phyloP scores from a whole-genome alignment of 1,284 basidiomycete species.

The Moniliophthora roreri region DNA sequence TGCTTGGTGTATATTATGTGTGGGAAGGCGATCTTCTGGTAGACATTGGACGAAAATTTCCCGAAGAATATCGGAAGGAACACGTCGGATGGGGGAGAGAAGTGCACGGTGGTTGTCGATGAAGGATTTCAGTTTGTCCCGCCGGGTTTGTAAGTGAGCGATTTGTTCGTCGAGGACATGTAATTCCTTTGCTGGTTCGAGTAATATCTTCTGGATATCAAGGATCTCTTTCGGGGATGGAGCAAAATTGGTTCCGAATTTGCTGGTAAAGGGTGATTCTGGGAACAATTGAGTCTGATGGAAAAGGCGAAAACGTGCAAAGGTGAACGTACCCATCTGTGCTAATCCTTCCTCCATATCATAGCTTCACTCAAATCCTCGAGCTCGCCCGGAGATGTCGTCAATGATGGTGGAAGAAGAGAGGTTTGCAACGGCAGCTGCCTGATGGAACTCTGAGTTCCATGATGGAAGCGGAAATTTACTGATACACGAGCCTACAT shows the following conservation, averaged over 20 bases:
- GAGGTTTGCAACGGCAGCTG: too few species aligned
- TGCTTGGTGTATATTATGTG: neutral
- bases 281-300: too few species aligned
- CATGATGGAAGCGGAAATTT: too few species aligned
- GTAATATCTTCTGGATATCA: neutral
- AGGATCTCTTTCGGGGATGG: neutral
- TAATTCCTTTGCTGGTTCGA: neutral
- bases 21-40: neutral
- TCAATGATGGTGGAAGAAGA: too few species aligned
- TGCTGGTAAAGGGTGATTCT: neutral
- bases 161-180: neutral
- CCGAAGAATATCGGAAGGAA: neutral
- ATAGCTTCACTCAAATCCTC: too few species aligned
- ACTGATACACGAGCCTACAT: too few species aligned
- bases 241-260: neutral
- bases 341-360: too few species aligned
- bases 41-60: neutral
- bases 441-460: too few species aligned
- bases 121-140: neutral
- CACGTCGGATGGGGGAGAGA: neutral
- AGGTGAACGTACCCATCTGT: too few species aligned
- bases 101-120: neutral
- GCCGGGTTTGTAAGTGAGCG: neutral
- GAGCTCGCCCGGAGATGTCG: too few species aligned
- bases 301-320: too few species aligned